Conservation (phyloP, 2,329 filamentous ascomycete genomes). For the Fusarium sp. region DNA sequence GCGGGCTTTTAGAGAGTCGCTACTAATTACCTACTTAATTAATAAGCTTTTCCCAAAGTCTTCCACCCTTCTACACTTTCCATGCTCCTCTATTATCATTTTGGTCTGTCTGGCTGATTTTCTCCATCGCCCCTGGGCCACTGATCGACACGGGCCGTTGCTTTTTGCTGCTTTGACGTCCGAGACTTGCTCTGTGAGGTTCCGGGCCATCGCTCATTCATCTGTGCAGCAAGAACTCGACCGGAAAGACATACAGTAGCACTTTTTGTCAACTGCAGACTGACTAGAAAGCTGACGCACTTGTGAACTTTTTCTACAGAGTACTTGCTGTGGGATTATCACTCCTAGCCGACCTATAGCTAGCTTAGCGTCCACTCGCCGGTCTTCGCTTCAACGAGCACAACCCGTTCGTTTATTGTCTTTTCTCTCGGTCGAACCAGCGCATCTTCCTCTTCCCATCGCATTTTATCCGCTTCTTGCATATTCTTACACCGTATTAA, state of each 20-base stretch:
- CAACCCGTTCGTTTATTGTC: not conserved
- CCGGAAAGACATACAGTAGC: not conserved
- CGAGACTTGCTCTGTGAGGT: not conserved
- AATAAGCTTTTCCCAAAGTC: constrained; percentile 26
- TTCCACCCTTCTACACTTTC: not conserved
- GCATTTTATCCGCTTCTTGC: constrained; percentile 7
- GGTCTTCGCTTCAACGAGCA: constrained; percentile 24
- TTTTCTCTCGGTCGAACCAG: not conserved
- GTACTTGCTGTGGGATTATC: not conserved
- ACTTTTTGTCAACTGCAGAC: not conserved
- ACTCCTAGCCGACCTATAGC: constrained; percentile 1
- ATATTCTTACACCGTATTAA: not conserved
- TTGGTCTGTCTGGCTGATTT: not conserved
- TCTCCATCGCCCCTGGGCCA: not conserved
- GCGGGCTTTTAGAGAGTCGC: constrained; percentile 24
- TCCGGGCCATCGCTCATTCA: too few species aligned
- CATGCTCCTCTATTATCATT: not conserved
- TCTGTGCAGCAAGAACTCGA: too few species aligned
- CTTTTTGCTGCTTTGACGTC: constrained; percentile 12
- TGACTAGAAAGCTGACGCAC: not conserved
- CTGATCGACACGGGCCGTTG: constrained; percentile 36
- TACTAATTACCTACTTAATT: not conserved
- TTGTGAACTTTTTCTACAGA: not conserved
- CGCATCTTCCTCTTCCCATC: not conserved
- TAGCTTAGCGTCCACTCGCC: constrained; percentile 20